phyloP scores from a whole-genome alignment of 1,139 yeast genomes.

The Eremothecium coryli region DNA sequence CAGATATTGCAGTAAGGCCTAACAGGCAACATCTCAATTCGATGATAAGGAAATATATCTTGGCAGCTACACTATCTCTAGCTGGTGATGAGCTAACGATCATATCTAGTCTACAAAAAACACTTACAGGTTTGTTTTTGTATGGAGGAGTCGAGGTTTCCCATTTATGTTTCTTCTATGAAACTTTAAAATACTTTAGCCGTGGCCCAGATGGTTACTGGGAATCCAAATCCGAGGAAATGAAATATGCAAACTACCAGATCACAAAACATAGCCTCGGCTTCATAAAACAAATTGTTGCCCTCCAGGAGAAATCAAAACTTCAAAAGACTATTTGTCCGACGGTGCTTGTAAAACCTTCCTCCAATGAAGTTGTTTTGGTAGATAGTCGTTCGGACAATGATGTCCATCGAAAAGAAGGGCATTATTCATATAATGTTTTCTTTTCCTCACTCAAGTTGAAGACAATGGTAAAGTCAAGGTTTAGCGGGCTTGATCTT shows the following conservation, averaged over 20 bases:
- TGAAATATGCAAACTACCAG: background rate
- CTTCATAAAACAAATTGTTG: slow-evolving; percentile 6
- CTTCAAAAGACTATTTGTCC: slow-evolving; percentile 10
- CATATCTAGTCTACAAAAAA: slow-evolving; percentile 11
- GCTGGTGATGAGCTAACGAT: slow-evolving; percentile 15
- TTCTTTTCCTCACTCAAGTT: slow-evolving; percentile 10
- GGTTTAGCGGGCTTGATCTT: background rate
- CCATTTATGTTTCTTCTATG: slow-evolving; percentile 6
- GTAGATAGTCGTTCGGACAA: slow-evolving; percentile 12
- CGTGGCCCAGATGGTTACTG: too few relatives aligned
- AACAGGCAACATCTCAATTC: slow-evolving; percentile 11
- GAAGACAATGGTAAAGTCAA: slow-evolving; percentile 8
- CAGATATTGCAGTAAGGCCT: slow-evolving; percentile 10
- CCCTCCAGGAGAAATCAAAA: slow-evolving; percentile 10
- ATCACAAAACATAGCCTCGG: background rate
- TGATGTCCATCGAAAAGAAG: slow-evolving; percentile 9
- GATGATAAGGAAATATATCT: slow-evolving; percentile 17
- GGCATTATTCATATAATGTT: slow-evolving; percentile 7
- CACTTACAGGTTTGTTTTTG: slow-evolving; percentile 16
- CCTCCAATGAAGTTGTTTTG: slow-evolving; percentile 10
- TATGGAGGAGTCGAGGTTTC: slow-evolving; percentile 15
- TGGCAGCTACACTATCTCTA: slow-evolving; percentile 14
- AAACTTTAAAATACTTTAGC: background rate
- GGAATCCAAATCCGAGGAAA: slow-evolving; percentile 4
- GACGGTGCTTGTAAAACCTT: slow-evolving; percentile 10